Evolutionary conservation across 345 rosid genomes (phyloP).

Genomic region (Dovyalis caffra): DNA sequence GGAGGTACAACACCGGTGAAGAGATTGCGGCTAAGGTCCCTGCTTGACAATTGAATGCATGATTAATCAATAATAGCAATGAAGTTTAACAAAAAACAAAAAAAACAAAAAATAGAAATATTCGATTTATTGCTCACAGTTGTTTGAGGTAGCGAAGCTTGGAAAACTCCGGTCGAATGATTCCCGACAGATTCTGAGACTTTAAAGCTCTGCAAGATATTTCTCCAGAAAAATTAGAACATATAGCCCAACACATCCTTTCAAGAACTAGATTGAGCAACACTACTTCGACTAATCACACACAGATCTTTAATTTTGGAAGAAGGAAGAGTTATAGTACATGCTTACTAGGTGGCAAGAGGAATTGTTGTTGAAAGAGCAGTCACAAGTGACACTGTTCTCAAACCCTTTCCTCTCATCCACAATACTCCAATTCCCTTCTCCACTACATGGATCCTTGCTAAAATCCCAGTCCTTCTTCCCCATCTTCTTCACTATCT

Average conservation of each 20-base stretch:
- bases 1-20: conserved; percentile 74
- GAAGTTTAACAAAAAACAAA: not conserved
- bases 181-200: conserved; percentile 64
- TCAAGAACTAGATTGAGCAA: not conserved
- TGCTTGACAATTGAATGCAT: conserved; percentile 20
- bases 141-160: conserved; percentile 60
- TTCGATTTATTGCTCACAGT: conserved; percentile 46
- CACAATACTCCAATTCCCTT: conserved; percentile 50
- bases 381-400: conserved; percentile 58
- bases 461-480: conserved; percentile 69
- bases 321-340: conserved; percentile 22
- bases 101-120: not conserved
- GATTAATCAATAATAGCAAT: not conserved
- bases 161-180: conserved; percentile 67
- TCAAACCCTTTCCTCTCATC: conserved; percentile 39
- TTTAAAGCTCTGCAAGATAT: conserved; percentile 53
- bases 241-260: not conserved
- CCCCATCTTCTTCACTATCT: conserved; percentile 60
- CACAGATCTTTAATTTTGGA: not conserved
- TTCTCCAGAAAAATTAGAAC: not conserved
- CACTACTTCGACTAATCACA: not conserved
- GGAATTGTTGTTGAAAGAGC: conserved; percentile 42
- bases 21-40: conserved; percentile 80
- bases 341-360: conserved; percentile 68
- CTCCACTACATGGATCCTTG: conserved; percentile 74